phyloP scores from a whole-genome alignment of 2,329 filamentous ascomycete species.

The Ascochyta lentis region DNA sequence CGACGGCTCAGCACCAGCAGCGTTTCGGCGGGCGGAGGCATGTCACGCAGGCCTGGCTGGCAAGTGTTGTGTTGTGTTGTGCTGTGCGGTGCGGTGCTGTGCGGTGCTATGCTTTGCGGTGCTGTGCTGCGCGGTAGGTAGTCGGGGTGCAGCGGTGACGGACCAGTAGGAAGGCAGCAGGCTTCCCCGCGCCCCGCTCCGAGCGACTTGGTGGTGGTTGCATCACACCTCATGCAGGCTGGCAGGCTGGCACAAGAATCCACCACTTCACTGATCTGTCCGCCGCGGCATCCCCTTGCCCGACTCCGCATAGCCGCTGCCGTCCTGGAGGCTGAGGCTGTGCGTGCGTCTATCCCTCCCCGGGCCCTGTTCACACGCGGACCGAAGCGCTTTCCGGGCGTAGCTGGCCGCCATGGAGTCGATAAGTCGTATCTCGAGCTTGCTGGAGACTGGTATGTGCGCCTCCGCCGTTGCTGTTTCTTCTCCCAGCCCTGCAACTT shows the following conservation, averaged over 20 bases:
- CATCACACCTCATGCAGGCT: conserved; percentile 21
- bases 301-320: conserved; percentile 35
- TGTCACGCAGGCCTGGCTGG: not conserved
- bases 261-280: conserved; percentile 28
- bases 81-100: no score
- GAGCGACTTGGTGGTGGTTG: conserved; percentile 13
- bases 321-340: conserved; percentile 20
- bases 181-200: conserved; percentile 10
- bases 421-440: conserved; percentile 88
- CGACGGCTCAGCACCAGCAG: not conserved
- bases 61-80: not conserved
- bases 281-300: conserved; percentile 24
- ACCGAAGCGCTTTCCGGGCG: conserved; percentile 22
- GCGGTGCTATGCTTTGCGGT: no score
- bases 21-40: not conserved
- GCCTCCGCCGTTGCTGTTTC: conserved; percentile 1
- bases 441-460: conserved; percentile 85
- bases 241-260: conserved; percentile 3
- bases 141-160: not conserved
- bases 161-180: conserved; percentile 12
- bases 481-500: conserved; percentile 3
- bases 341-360: not conserved
- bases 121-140: no score
- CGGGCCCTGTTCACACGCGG: conserved; percentile 16
- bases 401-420: conserved; percentile 76